Base-by-base conservation (phyloP, 306 rosid genomes). In the Cicer bijugum region DNA sequence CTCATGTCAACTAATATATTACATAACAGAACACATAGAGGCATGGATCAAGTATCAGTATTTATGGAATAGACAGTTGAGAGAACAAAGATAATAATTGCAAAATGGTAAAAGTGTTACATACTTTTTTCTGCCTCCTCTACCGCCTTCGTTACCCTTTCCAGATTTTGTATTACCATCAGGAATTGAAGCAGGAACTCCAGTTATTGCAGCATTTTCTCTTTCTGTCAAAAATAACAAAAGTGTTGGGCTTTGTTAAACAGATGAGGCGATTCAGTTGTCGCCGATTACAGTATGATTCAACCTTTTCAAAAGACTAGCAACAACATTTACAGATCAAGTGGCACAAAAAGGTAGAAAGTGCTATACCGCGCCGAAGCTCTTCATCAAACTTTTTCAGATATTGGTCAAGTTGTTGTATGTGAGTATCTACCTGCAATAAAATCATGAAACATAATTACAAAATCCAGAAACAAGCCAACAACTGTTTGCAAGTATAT, bases 331-430 rank as follows among this genome's bases (percentile, higher is more conserved):
- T 43, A 68, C 15, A 72, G 12, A 74, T 55, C 61, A 38, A 65
- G 42, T 35, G 20, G 60, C 45, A 52, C 38, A 56, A 56, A 83
- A 72, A 47, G 46, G 68, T 23, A 66, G 57, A 46, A 75, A 72
- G 77, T 62, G 40, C 20, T 77, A 58, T 89, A 93, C 97, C 96
- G 15, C 89, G 97, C 28, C 92, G 89, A 75, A 89, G 86, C 68
- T 91, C 91, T 81, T 90, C 98, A 64, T 87, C 96, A 80, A 88
- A 83, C 75, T 80, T 94, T 81, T 87, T 94, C 88, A 91, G 89
- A 85, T 89, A 89, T 51, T 91, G 96, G 84, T 94, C 98, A 83
- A 94, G 98, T 70, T 94, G 97, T 61, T 91, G 97, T 70, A 91
- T 87, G 74, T 94, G 95, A 9, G 97, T 87, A 82, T 91, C 98